phyloP scores from a whole-genome alignment of 176 grass and related monocot species.

The Tillandsia leiboldiana region DNA sequence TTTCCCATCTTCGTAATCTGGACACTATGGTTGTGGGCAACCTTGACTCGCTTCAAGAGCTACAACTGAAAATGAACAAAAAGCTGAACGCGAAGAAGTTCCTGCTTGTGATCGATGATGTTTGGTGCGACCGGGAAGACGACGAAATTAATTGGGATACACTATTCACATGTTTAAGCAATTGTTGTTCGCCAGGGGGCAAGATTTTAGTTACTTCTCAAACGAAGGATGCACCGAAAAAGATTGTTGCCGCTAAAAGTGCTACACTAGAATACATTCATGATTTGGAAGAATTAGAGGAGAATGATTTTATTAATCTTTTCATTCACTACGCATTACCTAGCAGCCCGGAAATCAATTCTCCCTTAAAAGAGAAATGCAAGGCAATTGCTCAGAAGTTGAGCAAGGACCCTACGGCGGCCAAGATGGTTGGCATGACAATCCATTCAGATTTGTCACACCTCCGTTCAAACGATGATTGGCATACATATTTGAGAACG shows the following conservation, averaged over 20 bases:
- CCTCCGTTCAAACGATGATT: not conserved
- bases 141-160: no score
- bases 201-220: no score
- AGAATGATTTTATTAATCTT: not conserved
- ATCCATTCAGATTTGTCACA: no score
- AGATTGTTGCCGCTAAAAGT: not conserved
- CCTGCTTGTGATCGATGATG: no score
- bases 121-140: no score
- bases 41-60: not conserved
- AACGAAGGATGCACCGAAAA: not conserved
- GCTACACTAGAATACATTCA: not conserved
- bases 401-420: not conserved
- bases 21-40: no score
- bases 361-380: not conserved
- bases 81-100: no score
- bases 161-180: no score
- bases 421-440: not conserved
- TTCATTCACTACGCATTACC: not conserved
- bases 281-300: not conserved
- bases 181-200: no score
- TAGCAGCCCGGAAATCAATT: not conserved
- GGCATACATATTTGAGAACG: not conserved
- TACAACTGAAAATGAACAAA: not conserved
- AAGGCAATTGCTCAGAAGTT: not conserved
- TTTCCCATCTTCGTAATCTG: no score